These are phyloP conservation scores for Stemphylium lycopersici DNA, from an alignment of 2,329 filamentous ascomycete species.

Conservation along the genomic window DNA sequence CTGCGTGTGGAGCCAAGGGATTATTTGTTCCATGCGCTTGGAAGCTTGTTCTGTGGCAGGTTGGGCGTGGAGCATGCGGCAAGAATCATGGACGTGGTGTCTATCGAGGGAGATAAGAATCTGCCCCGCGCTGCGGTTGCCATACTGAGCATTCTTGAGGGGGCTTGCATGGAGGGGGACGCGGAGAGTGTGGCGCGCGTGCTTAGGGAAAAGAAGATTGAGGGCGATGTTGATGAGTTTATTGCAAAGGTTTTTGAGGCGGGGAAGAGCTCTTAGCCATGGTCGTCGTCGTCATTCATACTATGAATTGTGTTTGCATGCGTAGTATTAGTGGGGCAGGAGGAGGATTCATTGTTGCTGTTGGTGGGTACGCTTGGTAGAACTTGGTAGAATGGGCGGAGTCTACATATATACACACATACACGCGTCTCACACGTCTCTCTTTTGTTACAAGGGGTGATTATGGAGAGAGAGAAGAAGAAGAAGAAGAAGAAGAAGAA, in stretches of 20 bases:
- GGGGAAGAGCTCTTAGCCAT: conserved; percentile 38
- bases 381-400: no score
- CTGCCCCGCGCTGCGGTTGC: conserved; percentile 75
- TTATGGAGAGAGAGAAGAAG: no score
- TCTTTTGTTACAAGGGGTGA: no score
- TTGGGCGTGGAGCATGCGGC: conserved; percentile 73
- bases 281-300: no score
- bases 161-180: conserved; percentile 46
- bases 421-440: no score
- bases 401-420: no score
- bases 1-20: conserved; percentile 50
- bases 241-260: conserved; percentile 44
- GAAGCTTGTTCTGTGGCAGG: conserved; percentile 65
- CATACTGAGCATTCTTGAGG: conserved; percentile 62
- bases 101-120: conserved; percentile 79
- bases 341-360: no score
- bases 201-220: conserved; percentile 24
- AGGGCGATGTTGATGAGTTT: conserved; percentile 37
- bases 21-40: conserved; percentile 68
- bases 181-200: conserved; percentile 30
- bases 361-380: no score
- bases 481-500: no score
- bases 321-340: no score
- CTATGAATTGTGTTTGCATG: no score
- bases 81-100: conserved; percentile 80